Evolutionary conservation across 805 yeast species (phyloP), one percentile per base, ranked within the genome.

Genomic region (Wickerhamiella occidentalis): DNA sequence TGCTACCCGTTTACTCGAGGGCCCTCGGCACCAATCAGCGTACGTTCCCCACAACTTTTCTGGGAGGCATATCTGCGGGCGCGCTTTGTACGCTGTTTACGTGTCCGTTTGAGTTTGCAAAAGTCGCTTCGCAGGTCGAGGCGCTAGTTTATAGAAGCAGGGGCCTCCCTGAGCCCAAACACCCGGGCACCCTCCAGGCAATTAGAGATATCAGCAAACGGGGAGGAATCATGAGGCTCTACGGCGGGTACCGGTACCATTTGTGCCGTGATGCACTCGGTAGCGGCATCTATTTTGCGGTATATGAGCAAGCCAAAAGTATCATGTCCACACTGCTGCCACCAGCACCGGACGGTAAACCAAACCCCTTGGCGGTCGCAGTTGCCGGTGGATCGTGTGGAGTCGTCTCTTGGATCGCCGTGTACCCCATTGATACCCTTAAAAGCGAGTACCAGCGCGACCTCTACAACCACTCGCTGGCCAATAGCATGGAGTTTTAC

Each of bases 21-120:
- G 45, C 51, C 18, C 40, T 54, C 33, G 55, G 54, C 15, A 25
- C 47, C 19, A 18, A 17, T n/a, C 22, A 33, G 29, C 33, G 26
- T 6, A 35, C 29, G n/a, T 30, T 29, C 23, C 40, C 48, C n/a
- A 28, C 57, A 6, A 55, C 63, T 23, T 61, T 65, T 48, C 36
- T 54, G 45, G 70, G 88, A 0, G 95, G 95, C 3, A 66, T 74
- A 3, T 53, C 76, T 0, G 77, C 92, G 0, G 95, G 95, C 4
- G 75, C 75, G 6, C 54, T 59, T n/a, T 55, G 61, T 36, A 59
- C 67, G 17, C 64, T 71, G 2, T 78, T 82, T 12, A 73, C 85
- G 2, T 82, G 90, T 56, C 95, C 95, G 1, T 85, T 85, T 61
- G 95, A 85, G 63, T 76, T 84, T 64, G 79, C 90, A 44, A 86